Base-by-base conservation (phyloP, 306 rosid genomes). In the Crataegus laevigata region DNA sequence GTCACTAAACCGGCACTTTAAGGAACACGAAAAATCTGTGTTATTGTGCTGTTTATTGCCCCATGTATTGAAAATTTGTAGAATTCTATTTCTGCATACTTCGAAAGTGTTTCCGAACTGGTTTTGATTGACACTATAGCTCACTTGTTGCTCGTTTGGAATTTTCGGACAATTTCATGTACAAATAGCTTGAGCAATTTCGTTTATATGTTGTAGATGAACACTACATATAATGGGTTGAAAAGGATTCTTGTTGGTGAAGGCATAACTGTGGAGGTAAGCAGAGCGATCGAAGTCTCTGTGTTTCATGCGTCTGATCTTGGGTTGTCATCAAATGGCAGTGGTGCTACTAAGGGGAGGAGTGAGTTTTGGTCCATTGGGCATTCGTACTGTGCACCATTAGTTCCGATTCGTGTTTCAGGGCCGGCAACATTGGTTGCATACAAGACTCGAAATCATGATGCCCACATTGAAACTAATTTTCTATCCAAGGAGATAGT, bases 211-310 rank as follows among this genome's bases (percentile, higher is more conserved):
- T 80, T 72, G 76, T 89, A 91, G 96, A 89, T 84, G 89, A 94
- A 91, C 81, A 77, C 80, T 72, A 81, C 96, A 3, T 83, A 82
- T 63, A 73, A 13, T 77, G 97, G 96, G 75, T 84, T 90, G 84
- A 91, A 84, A 66, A 88, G 80, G 71, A 66, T 94, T 78, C 87
- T 90, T 80, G 97, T 94, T 66, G 92, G 96, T 72, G 88, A 90
- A 82, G 97, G 97, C 79, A 89, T 90, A 59, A 89, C 90, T 6
- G 63, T 91, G 45, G 93, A 94, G 85, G 97, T 91, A 68, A 85
- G 84, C 73, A 71, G 88, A 66, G 97, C 97, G 8, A 85, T 52
- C 58, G 89, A 87, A 80, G 89, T 91, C 15, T 86, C 96, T 22
- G 88, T 91, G 60, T 84, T 86, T 47, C 89, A 90, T 73, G 71